Percentiles rank a stretch among this genome's conserved stretches.
Conservation (phyloP, 768 basidiomycete genomes). For the Pulveroboletus sp. region DNA sequence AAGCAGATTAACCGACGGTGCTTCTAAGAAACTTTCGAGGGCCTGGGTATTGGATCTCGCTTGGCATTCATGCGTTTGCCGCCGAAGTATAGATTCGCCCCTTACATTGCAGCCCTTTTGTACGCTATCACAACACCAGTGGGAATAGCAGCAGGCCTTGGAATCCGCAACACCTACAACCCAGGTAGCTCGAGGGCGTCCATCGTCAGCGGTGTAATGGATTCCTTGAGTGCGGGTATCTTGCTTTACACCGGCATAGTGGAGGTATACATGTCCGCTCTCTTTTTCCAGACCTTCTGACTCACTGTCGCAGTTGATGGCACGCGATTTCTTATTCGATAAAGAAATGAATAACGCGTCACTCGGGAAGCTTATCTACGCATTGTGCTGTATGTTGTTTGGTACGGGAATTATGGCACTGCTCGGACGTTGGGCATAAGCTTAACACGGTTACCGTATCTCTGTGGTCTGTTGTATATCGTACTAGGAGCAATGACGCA, state of each 20-base stretch:
- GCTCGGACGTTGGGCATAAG: constrained; percentile 83
- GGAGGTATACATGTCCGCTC: constrained; percentile 44
- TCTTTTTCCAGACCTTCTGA: background rate
- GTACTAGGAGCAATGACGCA: no score
- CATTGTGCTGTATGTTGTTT: constrained; percentile 70
- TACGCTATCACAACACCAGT: constrained; percentile 82
- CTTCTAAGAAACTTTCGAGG: constrained; percentile 82
- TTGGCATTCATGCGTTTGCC: constrained; percentile 73
- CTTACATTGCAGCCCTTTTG: constrained; percentile 53
- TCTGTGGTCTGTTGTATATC: no score
- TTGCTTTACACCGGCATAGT: constrained; percentile 84
- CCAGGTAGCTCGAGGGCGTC: constrained; percentile 69
- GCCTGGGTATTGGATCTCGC: constrained; percentile 87
- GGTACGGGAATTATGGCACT: constrained; percentile 90
- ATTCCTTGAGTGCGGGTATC: constrained; percentile 83
- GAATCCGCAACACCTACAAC: constrained; percentile 74
- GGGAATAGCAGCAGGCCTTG: constrained; percentile 84
- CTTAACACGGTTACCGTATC: no score
- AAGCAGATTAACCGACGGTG: constrained; percentile 1
- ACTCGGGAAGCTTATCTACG: constrained; percentile 62
- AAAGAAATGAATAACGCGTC: constrained; percentile 76
- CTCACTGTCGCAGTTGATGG: constrained; percentile 58
- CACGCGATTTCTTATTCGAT: constrained; percentile 93
- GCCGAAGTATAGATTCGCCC: constrained; percentile 49
- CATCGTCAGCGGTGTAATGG: constrained; percentile 82